Percentiles rank a stretch among this genome's conserved stretches.
These are phyloP conservation scores for Avena insularis DNA, from an alignment of 176 grass and related monocot genomes.

Conservation along the genomic window DNA sequence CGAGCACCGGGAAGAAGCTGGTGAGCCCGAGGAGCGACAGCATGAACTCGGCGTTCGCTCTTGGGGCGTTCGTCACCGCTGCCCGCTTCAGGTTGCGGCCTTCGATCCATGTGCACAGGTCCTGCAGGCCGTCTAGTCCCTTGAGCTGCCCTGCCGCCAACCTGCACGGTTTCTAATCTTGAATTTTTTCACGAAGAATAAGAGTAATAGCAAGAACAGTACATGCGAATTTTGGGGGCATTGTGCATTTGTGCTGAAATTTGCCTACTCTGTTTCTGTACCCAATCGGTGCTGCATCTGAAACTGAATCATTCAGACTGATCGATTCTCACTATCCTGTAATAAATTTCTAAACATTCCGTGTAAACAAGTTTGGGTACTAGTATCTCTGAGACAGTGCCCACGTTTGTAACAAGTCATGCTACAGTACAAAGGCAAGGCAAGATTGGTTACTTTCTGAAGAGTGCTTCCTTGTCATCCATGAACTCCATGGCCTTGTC, in stretches of 20 bases:
- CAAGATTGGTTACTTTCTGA: slow-evolving; percentile 55
- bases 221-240: not conserved
- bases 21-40: slow-evolving; percentile 66
- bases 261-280: not conserved
- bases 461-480: slow-evolving; percentile 74
- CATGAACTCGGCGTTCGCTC: slow-evolving; percentile 70
- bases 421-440: not conserved
- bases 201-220: not conserved
- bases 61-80: slow-evolving; percentile 78
- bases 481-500: slow-evolving; percentile 59
- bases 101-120: slow-evolving; percentile 69
- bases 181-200: slow-evolving; percentile 16
- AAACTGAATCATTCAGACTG: not conserved
- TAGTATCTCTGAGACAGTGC: not conserved
- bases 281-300: not conserved
- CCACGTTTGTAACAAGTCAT: not conserved
- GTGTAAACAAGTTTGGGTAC: too few species aligned
- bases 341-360: not conserved
- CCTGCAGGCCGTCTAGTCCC: slow-evolving; percentile 59
- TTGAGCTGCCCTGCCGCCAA: slow-evolving; percentile 56
- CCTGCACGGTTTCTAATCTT: slow-evolving; percentile 47
- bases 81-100: slow-evolving; percentile 61
- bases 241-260: not conserved
- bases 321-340: not conserved
- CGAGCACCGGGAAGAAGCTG: slow-evolving; percentile 69